phyloP scores from a whole-genome alignment of 1,284 basidiomycete genomes.

The Ceratorhiza oryzae-sativae region DNA sequence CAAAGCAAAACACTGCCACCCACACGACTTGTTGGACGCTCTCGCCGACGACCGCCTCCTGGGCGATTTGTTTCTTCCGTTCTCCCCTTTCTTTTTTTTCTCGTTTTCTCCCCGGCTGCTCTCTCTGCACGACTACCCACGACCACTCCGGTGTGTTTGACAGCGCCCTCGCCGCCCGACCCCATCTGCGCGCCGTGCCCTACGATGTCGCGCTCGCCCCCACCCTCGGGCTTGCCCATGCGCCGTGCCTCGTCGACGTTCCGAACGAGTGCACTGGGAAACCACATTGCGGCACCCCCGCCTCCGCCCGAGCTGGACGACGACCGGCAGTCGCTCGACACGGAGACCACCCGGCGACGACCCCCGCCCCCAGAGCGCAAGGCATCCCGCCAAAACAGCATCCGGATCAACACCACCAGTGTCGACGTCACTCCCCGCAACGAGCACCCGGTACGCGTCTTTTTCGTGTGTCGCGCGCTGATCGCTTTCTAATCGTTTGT shows the following conservation, averaged over 20 bases:
- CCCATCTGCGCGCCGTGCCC: conserved; percentile 31
- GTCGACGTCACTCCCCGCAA: neutral
- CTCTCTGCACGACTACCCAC: conserved; percentile 24
- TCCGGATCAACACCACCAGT: conserved; percentile 19
- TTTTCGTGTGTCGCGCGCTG: conserved; percentile 5
- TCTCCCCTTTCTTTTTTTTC: neutral
- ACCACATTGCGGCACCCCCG: conserved; percentile 15
- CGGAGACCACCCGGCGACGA: neutral
- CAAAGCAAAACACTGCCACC: conserved; percentile 7
- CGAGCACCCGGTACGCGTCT: conserved; percentile 19
- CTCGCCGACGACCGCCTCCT: conserved; percentile 12
- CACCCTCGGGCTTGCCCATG: conserved; percentile 1
- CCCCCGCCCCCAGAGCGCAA: conserved; percentile 13
- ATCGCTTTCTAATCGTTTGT: neutral
- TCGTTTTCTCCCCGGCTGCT: neutral
- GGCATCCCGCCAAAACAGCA: conserved; percentile 21
- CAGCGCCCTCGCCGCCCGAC: conserved; percentile 30
- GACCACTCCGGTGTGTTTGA: neutral
- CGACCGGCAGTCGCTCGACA: conserved; percentile 11
- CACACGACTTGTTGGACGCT: conserved; percentile 9
- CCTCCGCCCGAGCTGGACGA: conserved; percentile 4
- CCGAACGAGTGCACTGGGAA: conserved; percentile 24
- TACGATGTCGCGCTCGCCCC: conserved; percentile 26
- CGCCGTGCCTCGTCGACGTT: conserved; percentile 25
- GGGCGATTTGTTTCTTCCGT: neutral